A percentile compares a stretch with the other conserved stretches of the same genome.
phyloP scores from a whole-genome alignment of 164 flowering plant species.

The Nymphaea colorata region DNA sequence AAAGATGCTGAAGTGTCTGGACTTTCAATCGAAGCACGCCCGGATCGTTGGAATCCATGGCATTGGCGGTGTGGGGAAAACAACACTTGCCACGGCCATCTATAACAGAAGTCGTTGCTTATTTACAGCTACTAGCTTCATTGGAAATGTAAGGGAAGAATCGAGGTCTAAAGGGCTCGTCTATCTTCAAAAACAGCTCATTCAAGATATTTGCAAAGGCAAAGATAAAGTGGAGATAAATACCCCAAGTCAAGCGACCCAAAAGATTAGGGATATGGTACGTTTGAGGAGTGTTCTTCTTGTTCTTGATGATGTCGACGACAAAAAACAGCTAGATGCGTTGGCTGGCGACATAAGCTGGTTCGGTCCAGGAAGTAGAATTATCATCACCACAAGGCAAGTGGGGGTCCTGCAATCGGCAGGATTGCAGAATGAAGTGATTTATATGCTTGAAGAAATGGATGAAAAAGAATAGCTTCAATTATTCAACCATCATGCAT shows the following conservation, averaged over 20 bases:
- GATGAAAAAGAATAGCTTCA: not conserved
- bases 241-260: not conserved
- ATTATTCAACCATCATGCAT: not conserved
- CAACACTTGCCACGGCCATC: not conserved
- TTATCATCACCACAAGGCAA: not conserved
- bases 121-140: not conserved
- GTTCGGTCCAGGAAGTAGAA: not conserved
- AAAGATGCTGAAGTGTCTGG: not conserved
- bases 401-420: not conserved
- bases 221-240: not conserved
- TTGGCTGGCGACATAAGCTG: not conserved
- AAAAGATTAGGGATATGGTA: not conserved
- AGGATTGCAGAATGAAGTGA: not conserved
- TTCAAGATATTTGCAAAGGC: no score
- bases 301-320: not conserved
- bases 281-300: not conserved
- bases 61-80: not conserved
- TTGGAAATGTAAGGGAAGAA: not conserved
- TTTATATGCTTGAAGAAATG: not conserved
- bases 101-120: no score
- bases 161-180: not conserved
- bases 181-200: not conserved
- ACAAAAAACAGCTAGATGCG: not conserved
- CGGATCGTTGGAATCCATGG: not conserved
- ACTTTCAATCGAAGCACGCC: not conserved